phyloP scores from a whole-genome alignment of 2,329 filamentous ascomycete species.

The Atkinsonella hypoxylon region DNA sequence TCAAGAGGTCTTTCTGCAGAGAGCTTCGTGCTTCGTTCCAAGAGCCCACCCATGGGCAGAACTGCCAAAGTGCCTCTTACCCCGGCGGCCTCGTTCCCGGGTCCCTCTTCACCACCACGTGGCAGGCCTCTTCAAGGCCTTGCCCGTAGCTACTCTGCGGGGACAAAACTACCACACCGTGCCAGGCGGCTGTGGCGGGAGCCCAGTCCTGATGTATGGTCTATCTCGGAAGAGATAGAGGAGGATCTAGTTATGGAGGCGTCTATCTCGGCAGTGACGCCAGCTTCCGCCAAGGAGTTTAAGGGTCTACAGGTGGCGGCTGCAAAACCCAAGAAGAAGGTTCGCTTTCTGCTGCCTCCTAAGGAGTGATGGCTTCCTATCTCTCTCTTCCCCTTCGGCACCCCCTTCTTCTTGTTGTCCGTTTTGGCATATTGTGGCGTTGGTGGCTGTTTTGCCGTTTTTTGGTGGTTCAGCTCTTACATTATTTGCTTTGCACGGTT shows the following conservation, averaged over 20 bases:
- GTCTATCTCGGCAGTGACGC: conserved; percentile 22
- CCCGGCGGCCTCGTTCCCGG: conserved; percentile 8
- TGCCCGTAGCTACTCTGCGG: conserved; percentile 2
- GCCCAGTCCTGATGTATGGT: conserved; percentile 48
- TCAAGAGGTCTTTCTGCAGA: conserved; percentile 31
- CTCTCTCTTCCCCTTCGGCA: not conserved
- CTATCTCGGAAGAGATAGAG: conserved; percentile 47
- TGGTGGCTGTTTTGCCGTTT: not conserved
- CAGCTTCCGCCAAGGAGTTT: conserved; percentile 14
- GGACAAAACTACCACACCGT: conserved; percentile 19
- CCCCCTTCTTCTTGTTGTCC: conserved; percentile 6
- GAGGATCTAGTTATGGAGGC: conserved; percentile 35
- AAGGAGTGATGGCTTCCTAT: conserved; percentile 18
- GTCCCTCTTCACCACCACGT: conserved; percentile 5
- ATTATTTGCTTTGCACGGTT: not conserved
- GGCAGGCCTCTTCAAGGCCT: conserved; percentile 5
- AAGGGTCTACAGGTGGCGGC: conserved; percentile 19
- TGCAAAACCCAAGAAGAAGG: conserved; percentile 43
- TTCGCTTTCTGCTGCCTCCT: conserved; percentile 40
- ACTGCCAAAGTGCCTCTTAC: conserved; percentile 18
- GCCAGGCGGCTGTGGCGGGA: conserved; percentile 39
- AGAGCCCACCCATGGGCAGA: conserved; percentile 21
- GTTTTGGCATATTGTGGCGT: conserved; percentile 4
- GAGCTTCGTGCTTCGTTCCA: conserved; percentile 17
- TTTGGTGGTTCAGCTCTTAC: not conserved